These are phyloP conservation scores for Fusarium verrucosum DNA, from an alignment of 2,329 filamentous ascomycete genomes.

Conservation along the genomic window DNA sequence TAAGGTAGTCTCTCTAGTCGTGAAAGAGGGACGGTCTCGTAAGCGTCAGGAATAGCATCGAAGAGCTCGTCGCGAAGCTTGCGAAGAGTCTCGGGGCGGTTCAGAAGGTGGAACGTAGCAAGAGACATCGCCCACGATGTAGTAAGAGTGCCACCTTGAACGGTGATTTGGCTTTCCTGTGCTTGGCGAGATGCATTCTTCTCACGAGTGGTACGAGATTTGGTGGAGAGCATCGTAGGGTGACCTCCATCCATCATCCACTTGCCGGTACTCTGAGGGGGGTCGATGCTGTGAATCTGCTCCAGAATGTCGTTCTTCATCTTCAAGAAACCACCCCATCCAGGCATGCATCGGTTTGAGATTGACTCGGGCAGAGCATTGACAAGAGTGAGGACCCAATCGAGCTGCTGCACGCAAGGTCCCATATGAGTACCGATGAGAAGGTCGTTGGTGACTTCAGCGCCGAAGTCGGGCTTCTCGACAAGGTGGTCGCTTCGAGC, in stretches of 20 bases:
- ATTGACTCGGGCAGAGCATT: constrained; percentile 50
- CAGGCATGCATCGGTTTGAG: constrained; percentile 49
- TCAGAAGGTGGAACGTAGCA: constrained; percentile 50
- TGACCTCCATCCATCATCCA: constrained; percentile 49
- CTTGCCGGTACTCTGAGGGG: constrained; percentile 47
- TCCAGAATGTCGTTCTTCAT: constrained; percentile 52
- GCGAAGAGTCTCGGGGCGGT: constrained; percentile 44
- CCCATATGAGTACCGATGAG: constrained; percentile 52
- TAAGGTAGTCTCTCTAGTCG: constrained; percentile 53
- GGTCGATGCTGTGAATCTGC: constrained; percentile 50
- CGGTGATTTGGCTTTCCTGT: constrained; percentile 53
- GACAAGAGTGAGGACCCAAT: constrained; percentile 49
- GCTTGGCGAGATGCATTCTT: constrained; percentile 49
- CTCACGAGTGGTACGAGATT: constrained; percentile 46
- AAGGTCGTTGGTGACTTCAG: constrained; percentile 49
- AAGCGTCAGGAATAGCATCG: constrained; percentile 46
- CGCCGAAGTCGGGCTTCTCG: constrained; percentile 49
- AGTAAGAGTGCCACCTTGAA: constrained; percentile 54
- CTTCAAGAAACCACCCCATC: constrained; percentile 52
- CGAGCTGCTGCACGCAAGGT: constrained; percentile 50
- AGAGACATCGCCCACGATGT: constrained; percentile 51
- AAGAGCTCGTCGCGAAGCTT: constrained; percentile 51
- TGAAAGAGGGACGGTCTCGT: constrained; percentile 43
- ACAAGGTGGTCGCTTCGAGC: constrained; percentile 49
- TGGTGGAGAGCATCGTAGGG: constrained; percentile 50